Conservation (phyloP, 1,284 basidiomycete species). For the Chondrostereum purpureum region DNA sequence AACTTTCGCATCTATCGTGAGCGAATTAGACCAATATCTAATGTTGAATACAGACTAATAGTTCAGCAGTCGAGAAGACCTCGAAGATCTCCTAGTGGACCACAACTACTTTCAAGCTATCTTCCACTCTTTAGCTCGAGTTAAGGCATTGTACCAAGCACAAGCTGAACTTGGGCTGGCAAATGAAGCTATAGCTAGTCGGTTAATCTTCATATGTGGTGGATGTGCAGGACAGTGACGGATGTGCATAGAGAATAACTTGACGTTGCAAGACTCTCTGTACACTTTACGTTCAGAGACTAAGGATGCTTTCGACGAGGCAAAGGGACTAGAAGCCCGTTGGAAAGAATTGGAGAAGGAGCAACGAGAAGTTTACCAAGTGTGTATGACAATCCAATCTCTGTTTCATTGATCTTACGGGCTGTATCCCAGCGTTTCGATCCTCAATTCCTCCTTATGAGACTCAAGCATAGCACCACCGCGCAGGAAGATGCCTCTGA, state of each 20-base stretch:
- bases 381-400: slow-evolving; percentile 29
- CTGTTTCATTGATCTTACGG: slow-evolving; percentile 4
- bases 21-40: slow-evolving; percentile 20
- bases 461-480: slow-evolving; percentile 78
- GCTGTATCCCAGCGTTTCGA: slow-evolving; percentile 70
- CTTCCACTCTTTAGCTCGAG: slow-evolving; percentile 71
- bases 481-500: slow-evolving; percentile 88
- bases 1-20: slow-evolving; percentile 67
- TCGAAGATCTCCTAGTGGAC: slow-evolving; percentile 82
- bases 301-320: slow-evolving; percentile 78
- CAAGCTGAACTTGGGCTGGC: slow-evolving; percentile 74
- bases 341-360: slow-evolving; percentile 85
- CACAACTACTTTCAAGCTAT: slow-evolving; percentile 82
- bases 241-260: slow-evolving; percentile 65
- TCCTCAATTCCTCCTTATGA: slow-evolving; percentile 80
- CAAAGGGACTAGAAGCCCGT: slow-evolving; percentile 68
- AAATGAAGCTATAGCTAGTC: slow-evolving; percentile 81
- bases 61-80: slow-evolving; percentile 62
- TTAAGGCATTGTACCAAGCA: slow-evolving; percentile 67
- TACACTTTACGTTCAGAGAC: slow-evolving; percentile 74
- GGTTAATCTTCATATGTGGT: slow-evolving; percentile 24
- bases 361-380: slow-evolving; percentile 84
- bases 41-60: slow-evolving; percentile 6
- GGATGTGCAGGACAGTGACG: slow-evolving; percentile 4
- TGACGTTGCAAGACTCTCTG: slow-evolving; percentile 67